Evolutionary conservation across 768 basidiomycete genomes (phyloP).

Genomic region (Scleroderma citrinum): DNA sequence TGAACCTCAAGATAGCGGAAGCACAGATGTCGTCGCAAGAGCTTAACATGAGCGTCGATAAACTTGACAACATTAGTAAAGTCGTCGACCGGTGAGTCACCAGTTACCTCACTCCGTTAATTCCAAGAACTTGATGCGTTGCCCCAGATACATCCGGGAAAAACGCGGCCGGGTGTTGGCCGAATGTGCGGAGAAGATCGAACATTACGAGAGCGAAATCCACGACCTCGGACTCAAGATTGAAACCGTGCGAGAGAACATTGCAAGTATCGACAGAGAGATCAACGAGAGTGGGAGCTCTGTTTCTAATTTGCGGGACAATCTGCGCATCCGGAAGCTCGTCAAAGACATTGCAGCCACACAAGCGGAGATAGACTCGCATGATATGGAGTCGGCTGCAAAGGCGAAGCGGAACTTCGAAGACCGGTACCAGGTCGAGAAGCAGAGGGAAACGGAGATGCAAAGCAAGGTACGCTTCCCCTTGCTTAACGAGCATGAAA

Average conservation of each 20-base stretch:
- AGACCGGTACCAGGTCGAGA: constrained; percentile 65
- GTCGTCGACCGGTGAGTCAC: constrained; percentile 54
- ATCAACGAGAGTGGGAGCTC: constrained; percentile 70
- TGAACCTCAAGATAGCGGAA: constrained; percentile 42
- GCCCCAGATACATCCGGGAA: constrained; percentile 63
- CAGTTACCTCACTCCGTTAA: not conserved
- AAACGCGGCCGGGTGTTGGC: constrained; percentile 55
- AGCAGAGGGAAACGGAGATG: constrained; percentile 66
- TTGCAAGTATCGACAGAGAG: constrained; percentile 66
- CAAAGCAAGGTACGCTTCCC: constrained; percentile 52
- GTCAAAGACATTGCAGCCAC: constrained; percentile 59
- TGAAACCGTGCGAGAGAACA: constrained; percentile 35
- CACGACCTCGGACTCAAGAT: constrained; percentile 35
- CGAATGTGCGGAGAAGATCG: constrained; percentile 53
- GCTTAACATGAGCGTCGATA: constrained; percentile 59
- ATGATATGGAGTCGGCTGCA: constrained; percentile 82
- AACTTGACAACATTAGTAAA: constrained; percentile 54
- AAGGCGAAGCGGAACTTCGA: constrained; percentile 83
- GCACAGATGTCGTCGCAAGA: constrained; percentile 57
- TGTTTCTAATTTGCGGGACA: constrained; percentile 72
- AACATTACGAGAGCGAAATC: constrained; percentile 41
- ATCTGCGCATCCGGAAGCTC: constrained; percentile 70
- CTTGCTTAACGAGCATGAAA: constrained; percentile 1
- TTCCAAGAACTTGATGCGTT: not conserved
- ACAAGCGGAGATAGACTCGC: constrained; percentile 63